Evolutionary conservation across 768 basidiomycete genomes (phyloP).

Genomic region (Suillus decipiens): DNA sequence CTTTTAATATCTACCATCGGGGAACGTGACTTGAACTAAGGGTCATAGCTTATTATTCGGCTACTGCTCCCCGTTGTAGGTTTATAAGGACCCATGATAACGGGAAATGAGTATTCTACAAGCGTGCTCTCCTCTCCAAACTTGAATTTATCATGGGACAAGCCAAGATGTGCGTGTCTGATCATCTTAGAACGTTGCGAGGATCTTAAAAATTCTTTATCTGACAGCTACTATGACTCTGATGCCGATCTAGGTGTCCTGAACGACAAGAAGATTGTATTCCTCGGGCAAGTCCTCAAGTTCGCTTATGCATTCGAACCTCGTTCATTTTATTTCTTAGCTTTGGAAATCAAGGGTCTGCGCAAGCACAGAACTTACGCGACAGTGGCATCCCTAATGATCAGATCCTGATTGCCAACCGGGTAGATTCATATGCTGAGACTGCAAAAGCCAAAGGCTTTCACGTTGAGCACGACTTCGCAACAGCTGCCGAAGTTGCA

Average conservation of each 20-base stretch:
- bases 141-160: constrained; percentile 27
- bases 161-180: constrained; percentile 54
- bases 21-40: constrained; percentile 16
- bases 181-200: neutral
- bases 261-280: constrained; percentile 54
- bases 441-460: constrained; percentile 60
- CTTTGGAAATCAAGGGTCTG: constrained; percentile 67
- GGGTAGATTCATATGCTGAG: constrained; percentile 56
- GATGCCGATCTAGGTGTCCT: constrained; percentile 56
- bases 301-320: constrained; percentile 2
- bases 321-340: constrained; percentile 28
- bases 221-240: constrained; percentile 51
- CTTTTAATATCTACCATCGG: constrained; percentile 9
- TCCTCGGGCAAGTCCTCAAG: constrained; percentile 48
- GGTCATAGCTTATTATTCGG: constrained; percentile 5
- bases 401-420: constrained; percentile 60
- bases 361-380: constrained; percentile 67
- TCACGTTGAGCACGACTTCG: constrained; percentile 57
- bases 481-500: constrained; percentile 53
- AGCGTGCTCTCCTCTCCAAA: constrained; percentile 1
- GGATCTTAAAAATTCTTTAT: neutral
- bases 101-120: neutral
- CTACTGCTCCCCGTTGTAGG: constrained; percentile 5
- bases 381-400: constrained; percentile 63
- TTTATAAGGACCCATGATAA: constrained; percentile 12